Evolutionary conservation across 1,139 yeast genomes (phyloP), one percentile per base, ranked within the genome.

Genomic region (Protomyces arabidopsidicola): DNA sequence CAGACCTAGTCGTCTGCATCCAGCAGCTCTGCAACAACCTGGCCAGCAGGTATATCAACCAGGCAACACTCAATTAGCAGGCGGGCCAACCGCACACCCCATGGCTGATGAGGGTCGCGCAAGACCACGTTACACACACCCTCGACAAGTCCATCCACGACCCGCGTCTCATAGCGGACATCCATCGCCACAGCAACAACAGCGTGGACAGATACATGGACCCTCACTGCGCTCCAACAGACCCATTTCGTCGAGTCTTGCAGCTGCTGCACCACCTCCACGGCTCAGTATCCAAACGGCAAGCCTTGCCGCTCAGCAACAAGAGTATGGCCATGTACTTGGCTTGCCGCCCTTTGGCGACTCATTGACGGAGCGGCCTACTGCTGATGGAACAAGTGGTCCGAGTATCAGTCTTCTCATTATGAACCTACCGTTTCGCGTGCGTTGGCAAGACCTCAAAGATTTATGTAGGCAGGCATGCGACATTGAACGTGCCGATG

Each of bases 401-500:
- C 60, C 48, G 27, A 22, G 51, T 16, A 50, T 50, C 48, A 27
- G 39, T 31, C 42, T 90, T 90, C 73, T 77, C 34, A 35, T 58
- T 42, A 58, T 52, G 62, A 58, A 58, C 24, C 45, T 90, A 67
- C 96, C 97, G 34, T 90, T 82, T 75, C 81, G 88, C 9, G 79
- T 83, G 60, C 85, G 83, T 70, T 88, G 96, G 96, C 93, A 87
- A 75, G 86, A 87, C 55, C 80, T 90, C 70, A 88, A 90, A 72
- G 97, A 90, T 72, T 75, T 90, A 72, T 88, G 90, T 81, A 83
- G 88, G 5, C 58, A 53, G 34, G 59, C 58, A 20, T 60, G 59
- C 45, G 38, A 48, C n/a, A 27, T 60, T 27, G 54, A 53, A 24
- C 53, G 63, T 18, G 63, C 59, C 14, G 59, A 60, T 14, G 63